Conservation (phyloP, 768 basidiomycete genomes). For the Phylloporus arenicola region DNA sequence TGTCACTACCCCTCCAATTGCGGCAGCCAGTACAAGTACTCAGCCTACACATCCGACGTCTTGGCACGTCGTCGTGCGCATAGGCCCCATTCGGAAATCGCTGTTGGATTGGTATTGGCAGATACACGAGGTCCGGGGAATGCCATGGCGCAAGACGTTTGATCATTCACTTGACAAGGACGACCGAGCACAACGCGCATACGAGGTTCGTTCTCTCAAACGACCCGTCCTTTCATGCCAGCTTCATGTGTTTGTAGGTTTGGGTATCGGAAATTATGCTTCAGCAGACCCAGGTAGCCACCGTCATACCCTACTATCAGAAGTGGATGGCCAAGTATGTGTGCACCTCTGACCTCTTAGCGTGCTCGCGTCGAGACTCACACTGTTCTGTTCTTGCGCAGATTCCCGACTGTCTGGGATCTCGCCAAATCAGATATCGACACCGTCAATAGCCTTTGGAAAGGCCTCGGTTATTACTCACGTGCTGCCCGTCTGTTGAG, state of each 20-base stretch:
- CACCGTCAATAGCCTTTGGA: conserved; percentile 85
- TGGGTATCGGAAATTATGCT: conserved; percentile 95
- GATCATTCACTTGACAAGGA: conserved; percentile 47
- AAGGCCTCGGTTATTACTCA: conserved; percentile 88
- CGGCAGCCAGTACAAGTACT: background rate
- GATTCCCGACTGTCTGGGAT: conserved; percentile 77
- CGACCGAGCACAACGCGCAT: conserved; percentile 78
- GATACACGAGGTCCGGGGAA: conserved; percentile 63
- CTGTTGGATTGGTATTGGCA: conserved; percentile 67
- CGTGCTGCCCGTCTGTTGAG: conserved; percentile 75
- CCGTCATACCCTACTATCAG: conserved; percentile 92
- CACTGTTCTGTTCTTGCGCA: conserved; percentile 21
- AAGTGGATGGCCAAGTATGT: conserved; percentile 79
- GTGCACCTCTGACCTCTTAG: background rate
- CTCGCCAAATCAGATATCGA: conserved; percentile 73
- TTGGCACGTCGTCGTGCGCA: conserved; percentile 41
- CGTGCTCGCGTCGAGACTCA: background rate
- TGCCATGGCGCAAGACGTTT: conserved; percentile 89
- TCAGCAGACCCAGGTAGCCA: conserved; percentile 91
- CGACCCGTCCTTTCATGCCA: background rate
- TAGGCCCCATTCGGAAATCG: conserved; percentile 41
- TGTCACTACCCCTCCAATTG: background rate
- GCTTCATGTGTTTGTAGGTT: conserved; percentile 42
- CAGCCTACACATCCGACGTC: conserved; percentile 37
- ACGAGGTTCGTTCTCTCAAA: conserved; percentile 57